Conservation (phyloP, 2,329 filamentous ascomycete genomes). For the Penicillium sp. region DNA sequence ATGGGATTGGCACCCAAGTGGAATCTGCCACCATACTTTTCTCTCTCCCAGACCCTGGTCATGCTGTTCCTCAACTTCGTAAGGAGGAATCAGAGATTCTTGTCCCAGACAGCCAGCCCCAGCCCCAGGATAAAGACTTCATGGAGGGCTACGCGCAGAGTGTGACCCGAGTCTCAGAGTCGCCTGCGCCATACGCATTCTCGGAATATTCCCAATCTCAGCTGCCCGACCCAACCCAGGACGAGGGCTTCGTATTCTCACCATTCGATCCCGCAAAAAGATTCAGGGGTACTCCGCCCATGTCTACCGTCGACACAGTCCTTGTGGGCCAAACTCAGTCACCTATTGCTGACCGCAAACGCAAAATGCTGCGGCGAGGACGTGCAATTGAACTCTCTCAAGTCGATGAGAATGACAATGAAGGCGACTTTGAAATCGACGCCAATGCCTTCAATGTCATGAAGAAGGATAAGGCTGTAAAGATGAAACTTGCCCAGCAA, state of each 20-base stretch:
- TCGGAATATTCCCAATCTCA: conserved; percentile 71
- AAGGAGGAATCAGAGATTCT: conserved; percentile 63
- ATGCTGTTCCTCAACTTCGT: conserved; percentile 59
- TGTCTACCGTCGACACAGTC: conserved; percentile 70
- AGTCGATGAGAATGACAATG: conserved; percentile 42
- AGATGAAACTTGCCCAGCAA: conserved; percentile 50
- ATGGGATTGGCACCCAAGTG: conserved; percentile 45
- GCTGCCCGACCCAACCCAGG: conserved; percentile 74
- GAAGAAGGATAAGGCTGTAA: conserved; percentile 65
- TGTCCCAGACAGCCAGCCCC: conserved; percentile 57
- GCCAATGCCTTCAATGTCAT: conserved; percentile 67
- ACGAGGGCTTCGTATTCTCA: conserved; percentile 70
- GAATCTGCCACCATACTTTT: conserved; percentile 51
- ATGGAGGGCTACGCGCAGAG: conserved; percentile 38
- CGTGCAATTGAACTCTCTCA: conserved; percentile 46
- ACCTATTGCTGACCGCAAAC: conserved; percentile 62
- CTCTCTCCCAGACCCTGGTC: conserved; percentile 50
- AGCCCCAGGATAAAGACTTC: conserved; percentile 45
- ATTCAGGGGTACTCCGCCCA: conserved; percentile 61
- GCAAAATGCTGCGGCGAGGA: conserved; percentile 52
- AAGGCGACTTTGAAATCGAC: conserved; percentile 37
- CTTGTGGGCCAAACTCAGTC: conserved; percentile 58
- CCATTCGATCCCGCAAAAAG: conserved; percentile 66
- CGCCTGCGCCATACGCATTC: conserved; percentile 35
- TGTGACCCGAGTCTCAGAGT: conserved; percentile 36